phyloP scores from a whole-genome alignment of 768 basidiomycete genomes.

The Imleria badia region DNA sequence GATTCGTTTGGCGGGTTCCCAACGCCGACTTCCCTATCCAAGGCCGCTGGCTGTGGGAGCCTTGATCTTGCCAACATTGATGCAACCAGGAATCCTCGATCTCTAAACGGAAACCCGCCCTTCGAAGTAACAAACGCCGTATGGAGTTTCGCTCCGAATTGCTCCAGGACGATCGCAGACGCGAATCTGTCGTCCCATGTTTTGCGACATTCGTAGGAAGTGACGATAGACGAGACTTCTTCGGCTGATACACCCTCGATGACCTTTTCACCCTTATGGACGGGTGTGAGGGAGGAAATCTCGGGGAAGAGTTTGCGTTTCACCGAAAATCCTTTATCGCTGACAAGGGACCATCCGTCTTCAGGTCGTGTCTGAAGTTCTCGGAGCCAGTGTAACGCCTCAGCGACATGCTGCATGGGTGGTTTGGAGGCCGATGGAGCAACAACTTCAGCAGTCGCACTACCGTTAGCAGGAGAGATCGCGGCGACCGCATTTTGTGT shows the following conservation, averaged over 20 bases:
- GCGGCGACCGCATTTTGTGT: slow-evolving; percentile 80
- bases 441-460: slow-evolving; percentile 37
- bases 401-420: slow-evolving; percentile 80
- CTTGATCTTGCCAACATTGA: slow-evolving; percentile 67
- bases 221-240: slow-evolving; percentile 76
- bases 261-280: slow-evolving; percentile 87
- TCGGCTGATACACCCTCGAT: slow-evolving; percentile 93
- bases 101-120: slow-evolving; percentile 86
- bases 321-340: slow-evolving; percentile 73
- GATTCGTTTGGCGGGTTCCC: slow-evolving; percentile 20
- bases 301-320: slow-evolving; percentile 74
- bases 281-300: slow-evolving; percentile 76
- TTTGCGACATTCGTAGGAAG: slow-evolving; percentile 67
- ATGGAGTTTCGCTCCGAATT: slow-evolving; percentile 71
- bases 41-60: slow-evolving; percentile 34
- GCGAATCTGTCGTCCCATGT: slow-evolving; percentile 89
- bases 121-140: slow-evolving; percentile 74
- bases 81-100: slow-evolving; percentile 82
- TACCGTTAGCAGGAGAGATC: slow-evolving; percentile 54
- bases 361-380: slow-evolving; percentile 60
- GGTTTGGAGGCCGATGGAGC: slow-evolving; percentile 54
- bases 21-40: slow-evolving; percentile 42
- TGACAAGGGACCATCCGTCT: slow-evolving; percentile 73
- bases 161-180: slow-evolving; percentile 64
- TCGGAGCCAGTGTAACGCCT: slow-evolving; percentile 79